Evolutionary conservation across 805 yeast genomes (phyloP), one percentile per base, ranked within the genome.

Genomic region (Kodamaea lidongshanica): DNA sequence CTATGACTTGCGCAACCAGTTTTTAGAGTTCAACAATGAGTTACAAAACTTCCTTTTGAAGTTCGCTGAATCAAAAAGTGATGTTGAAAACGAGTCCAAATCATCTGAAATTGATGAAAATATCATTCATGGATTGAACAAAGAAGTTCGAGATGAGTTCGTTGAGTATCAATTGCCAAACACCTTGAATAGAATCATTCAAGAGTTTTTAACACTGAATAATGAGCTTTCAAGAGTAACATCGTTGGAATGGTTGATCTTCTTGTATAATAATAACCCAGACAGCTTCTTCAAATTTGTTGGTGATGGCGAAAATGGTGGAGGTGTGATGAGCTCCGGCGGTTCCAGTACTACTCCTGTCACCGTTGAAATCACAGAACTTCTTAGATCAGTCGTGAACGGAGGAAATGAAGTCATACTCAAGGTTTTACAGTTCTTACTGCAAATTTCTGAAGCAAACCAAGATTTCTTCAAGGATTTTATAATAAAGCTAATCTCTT

Each of bases 231-330:
- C 96, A 0, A 70, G 92, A 35, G 68, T 86, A 19, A 85, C 94
- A 0, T 79, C 92, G 14, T 60, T 92, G 19, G 95, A 88, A 40
- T 92, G 98, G 98, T 63, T 92, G 18, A 75, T 77, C 10, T 74
- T 85, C 69, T 65, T 92, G 23, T 89, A 87, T 47, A 67, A 74
- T 16, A 79, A 79, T 41, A 79, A 79, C 35, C 48, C 62, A 2
- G 41, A 50, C 4, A 42, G 52, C 16, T 60, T 60, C 27, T 51
- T 58, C 25, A 42, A 40, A 19, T 46, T 52, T 16, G 46, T 52
- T 7, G 45, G 37, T 6, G 38, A 34, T 3, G 56, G 62, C 22
- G 68, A 72, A 36, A n/a, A n/a, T n/a, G 63, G 39, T 11, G 28
- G 31, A 8, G 20, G 12, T 15, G 21, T 25, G 6, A 19, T 25